These are phyloP conservation scores for Scorias spongiosa DNA, from an alignment of 2,329 filamentous ascomycete genomes.

Conservation along the genomic window DNA sequence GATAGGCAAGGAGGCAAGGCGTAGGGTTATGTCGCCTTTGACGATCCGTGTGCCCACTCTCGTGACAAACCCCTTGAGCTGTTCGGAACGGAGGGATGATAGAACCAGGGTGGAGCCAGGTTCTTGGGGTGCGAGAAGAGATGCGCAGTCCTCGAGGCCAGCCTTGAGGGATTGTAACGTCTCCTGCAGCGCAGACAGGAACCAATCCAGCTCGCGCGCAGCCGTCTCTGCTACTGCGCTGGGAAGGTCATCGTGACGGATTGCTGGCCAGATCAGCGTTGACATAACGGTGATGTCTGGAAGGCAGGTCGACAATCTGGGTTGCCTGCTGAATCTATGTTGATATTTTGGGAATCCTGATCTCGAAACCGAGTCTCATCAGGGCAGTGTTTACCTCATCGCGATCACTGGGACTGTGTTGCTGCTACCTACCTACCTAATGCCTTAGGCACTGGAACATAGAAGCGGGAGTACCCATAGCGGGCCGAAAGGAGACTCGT, in stretches of 20 bases:
- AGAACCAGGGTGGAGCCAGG: slow-evolving; percentile 79
- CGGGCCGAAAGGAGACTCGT: no score
- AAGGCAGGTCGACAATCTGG: no score
- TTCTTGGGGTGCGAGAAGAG: slow-evolving; percentile 69
- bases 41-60: slow-evolving; percentile 80
- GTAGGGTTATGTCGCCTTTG: slow-evolving; percentile 70
- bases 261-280: slow-evolving; percentile 45
- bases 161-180: slow-evolving; percentile 46
- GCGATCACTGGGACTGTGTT: no score
- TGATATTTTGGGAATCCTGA: no score
- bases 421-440: no score
- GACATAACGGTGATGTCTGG: slow-evolving; percentile 32
- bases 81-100: slow-evolving; percentile 73
- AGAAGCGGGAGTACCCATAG: no score
- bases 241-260: slow-evolving; percentile 34
- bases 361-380: no score
- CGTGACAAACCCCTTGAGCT: slow-evolving; percentile 82
- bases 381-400: no score
- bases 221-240: slow-evolving; percentile 38
- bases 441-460: no score
- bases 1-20: slow-evolving; percentile 49
- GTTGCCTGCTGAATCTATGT: no score
- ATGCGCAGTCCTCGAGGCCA: slow-evolving; percentile 77
- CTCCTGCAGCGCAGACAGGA: slow-evolving; percentile 44
- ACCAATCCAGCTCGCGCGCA: slow-evolving; percentile 48